Base-by-base conservation (phyloP, 768 basidiomycete genomes). In the Trametopsis cervina region DNA sequence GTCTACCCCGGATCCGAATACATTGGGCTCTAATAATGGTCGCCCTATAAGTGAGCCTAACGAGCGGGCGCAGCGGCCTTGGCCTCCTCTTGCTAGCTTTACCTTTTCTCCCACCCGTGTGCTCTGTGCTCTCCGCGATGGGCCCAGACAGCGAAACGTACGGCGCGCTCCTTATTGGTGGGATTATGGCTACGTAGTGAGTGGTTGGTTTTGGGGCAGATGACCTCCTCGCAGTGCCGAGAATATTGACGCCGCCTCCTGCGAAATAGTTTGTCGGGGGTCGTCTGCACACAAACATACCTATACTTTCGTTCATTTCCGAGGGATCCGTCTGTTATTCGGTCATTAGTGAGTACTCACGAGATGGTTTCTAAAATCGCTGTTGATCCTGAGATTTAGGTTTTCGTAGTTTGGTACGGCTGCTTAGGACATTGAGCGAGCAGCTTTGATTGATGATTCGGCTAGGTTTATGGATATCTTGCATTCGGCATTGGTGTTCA, bases 261-360 rank as follows among this genome's bases (percentile, higher is more conserved):
- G 7, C 15, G 15, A 7, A 1, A 4, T 43, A 56, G 55, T 40
- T 40, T 56, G 2, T 53, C 55, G 10, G 55, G 55, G 18, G 39
- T 54, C 11, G 55, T 56, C 2, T 13, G 49, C 11, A 54, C 52
- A 11, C 55, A 56, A 21, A 49, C 40, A n/a, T 46, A 54, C 39
- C 15, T 47, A 23, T 56, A 56, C 40, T 40, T 36, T 20, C 39
- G 43, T 25, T 15, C 26, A 0, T 56, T 51, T 36, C 27, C 40
- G 4, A 22, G 38, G n/a, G 55, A 56, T 39, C 40, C 46, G 13
- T 33, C 23, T 13, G 47, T 23, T 36, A 38, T 22, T 49, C 46
- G 27, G 3, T 41, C 9, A 42, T n/a, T 52, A 51, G 54, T 55
- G n/a, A n/a, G n/a, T n/a, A n/a, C n/a, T n/a, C n/a, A n/a, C n/a